Evolutionary conservation across 2,329 filamentous ascomycete species (phyloP).

Genomic region (Cladophialophora carrionii): DNA sequence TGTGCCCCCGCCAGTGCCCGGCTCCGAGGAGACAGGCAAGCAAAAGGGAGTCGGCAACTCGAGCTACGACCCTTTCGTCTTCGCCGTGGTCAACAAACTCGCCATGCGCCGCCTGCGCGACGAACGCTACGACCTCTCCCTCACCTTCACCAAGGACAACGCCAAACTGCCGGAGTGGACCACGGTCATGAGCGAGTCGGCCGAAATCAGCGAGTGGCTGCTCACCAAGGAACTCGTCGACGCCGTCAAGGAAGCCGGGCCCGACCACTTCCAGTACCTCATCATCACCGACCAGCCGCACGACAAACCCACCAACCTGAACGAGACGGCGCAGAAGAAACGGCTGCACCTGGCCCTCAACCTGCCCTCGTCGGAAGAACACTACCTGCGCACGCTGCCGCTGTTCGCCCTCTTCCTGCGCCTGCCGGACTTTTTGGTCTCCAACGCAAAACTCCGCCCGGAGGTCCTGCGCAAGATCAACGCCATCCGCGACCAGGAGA

Average conservation of each 20-base stretch:
- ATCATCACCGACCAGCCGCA: slow-evolving; percentile 87
- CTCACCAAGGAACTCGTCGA: slow-evolving; percentile 85
- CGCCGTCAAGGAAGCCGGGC: slow-evolving; percentile 74
- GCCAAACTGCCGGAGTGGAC: slow-evolving; percentile 85
- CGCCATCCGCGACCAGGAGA: slow-evolving; percentile 75
- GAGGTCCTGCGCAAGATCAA: slow-evolving; percentile 87
- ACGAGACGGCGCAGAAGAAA: slow-evolving; percentile 84
- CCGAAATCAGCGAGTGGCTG: slow-evolving; percentile 85
- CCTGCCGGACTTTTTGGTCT: slow-evolving; percentile 78
- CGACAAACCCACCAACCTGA: slow-evolving; percentile 81
- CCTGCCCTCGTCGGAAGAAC: slow-evolving; percentile 61
- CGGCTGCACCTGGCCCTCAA: slow-evolving; percentile 77
- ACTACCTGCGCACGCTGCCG: slow-evolving; percentile 69
- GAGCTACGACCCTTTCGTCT: slow-evolving; percentile 86
- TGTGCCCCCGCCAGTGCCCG: slow-evolving; percentile 66
- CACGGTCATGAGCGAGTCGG: slow-evolving; percentile 95
- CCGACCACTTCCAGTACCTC: slow-evolving; percentile 77
- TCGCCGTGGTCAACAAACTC: slow-evolving; percentile 93
- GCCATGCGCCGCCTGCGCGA: slow-evolving; percentile 87
- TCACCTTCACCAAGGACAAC: slow-evolving; percentile 92
- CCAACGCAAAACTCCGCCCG: slow-evolving; percentile 79
- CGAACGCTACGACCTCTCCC: slow-evolving; percentile 89
- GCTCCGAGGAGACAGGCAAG: slow-evolving; percentile 62
- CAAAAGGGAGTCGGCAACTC: slow-evolving; percentile 64
- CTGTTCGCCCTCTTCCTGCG: slow-evolving; percentile 82